Percentiles rank a stretch among this genome's conserved stretches.
phyloP scores from a whole-genome alignment of 108 stramenopile genomes.

The Nitzschia sp. region DNA sequence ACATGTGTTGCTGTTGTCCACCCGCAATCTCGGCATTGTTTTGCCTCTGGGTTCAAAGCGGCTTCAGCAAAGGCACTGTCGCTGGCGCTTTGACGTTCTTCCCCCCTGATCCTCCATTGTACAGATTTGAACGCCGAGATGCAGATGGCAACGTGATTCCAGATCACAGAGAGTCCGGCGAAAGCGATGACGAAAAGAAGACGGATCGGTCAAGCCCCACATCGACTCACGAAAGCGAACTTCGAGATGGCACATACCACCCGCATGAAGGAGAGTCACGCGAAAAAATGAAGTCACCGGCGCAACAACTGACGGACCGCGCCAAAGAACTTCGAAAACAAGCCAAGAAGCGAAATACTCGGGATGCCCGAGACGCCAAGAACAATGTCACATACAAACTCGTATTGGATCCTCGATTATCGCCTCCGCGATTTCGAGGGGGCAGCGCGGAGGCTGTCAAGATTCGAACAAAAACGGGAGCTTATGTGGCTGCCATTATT shows the following conservation, averaged over 20 bases:
- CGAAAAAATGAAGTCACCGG: conserved; percentile 59
- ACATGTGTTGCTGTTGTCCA: conserved; percentile 81
- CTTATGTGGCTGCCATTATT: conserved; percentile 64
- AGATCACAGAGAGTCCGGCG: conserved; percentile 38
- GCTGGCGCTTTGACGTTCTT: conserved; percentile 89
- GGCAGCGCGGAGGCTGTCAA: conserved; percentile 64
- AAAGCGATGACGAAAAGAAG: conserved; percentile 16
- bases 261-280: conserved; percentile 40
- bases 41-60: conserved; percentile 83
- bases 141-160: conserved; percentile 58
- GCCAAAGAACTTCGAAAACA: conserved; percentile 55
- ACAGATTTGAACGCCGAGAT: conserved; percentile 69
- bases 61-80: conserved; percentile 77
- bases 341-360: conserved; percentile 59
- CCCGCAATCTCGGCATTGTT: conserved; percentile 81
- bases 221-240: conserved; percentile 4
- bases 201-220: conserved; percentile 15
- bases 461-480: conserved; percentile 56
- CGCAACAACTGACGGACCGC: conserved; percentile 66
- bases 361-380: conserved; percentile 61
- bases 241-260: conserved; percentile 28
- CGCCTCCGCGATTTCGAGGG: conserved; percentile 44
- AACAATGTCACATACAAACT: conserved; percentile 62
- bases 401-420: conserved; percentile 47
- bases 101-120: conserved; percentile 85